phyloP scores from a whole-genome alignment of 2,329 filamentous ascomycete species.

The Lojkania enalia region DNA sequence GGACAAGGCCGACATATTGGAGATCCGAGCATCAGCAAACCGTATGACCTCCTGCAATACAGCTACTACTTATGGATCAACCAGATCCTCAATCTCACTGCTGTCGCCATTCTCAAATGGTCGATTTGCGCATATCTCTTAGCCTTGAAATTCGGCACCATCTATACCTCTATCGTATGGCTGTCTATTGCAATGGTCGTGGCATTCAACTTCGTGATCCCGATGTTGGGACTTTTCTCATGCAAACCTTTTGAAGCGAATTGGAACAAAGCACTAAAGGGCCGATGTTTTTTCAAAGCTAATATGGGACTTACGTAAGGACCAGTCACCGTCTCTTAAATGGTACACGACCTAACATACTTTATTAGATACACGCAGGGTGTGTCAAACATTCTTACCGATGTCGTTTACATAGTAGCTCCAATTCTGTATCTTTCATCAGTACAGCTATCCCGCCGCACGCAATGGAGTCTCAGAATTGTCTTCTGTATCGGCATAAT shows the following conservation, averaged over 20 bases:
- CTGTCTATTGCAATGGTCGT: conserved; percentile 30
- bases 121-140: conserved; percentile 36
- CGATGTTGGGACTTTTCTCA: conserved; percentile 23
- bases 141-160: conserved; percentile 24
- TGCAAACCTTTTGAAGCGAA: conserved; percentile 33
- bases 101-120: conserved; percentile 26
- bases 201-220: conserved; percentile 26
- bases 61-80: conserved; percentile 26
- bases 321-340: too few relatives aligned
- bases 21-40: conserved; percentile 25
- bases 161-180: conserved; percentile 29
- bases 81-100: conserved; percentile 31
- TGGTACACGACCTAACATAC: too few relatives aligned
- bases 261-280: conserved; percentile 25
- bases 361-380: conserved; percentile 29
- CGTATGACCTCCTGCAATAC: conserved; percentile 21
- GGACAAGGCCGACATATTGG: conserved; percentile 28
- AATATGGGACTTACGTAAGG: too few relatives aligned
- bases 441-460: conserved; percentile 27
- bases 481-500: conserved; percentile 33
- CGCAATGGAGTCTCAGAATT: conserved; percentile 28
- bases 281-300: too few relatives aligned
- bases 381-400: conserved; percentile 31
- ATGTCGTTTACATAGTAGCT: conserved; percentile 31
- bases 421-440: conserved; percentile 31